A percentile compares a stretch with the other conserved stretches of the same genome.
Conservation (phyloP, 169 alveolate genomes). For the Plasmodium vinckei region DNA sequence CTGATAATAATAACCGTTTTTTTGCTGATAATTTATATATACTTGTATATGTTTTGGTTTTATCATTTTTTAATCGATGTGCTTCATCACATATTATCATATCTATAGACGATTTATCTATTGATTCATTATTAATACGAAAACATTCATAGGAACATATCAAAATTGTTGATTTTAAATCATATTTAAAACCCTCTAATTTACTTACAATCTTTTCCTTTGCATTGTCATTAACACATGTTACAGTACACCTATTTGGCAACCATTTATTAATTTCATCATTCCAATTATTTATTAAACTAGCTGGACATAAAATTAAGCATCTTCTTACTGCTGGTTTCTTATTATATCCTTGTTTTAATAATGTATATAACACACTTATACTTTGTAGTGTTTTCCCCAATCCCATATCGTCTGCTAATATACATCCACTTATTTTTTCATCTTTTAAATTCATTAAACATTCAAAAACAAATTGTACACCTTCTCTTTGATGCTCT, state of each 20-base stretch:
- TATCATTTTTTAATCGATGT: conserved; percentile 94
- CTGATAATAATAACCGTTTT: conserved; percentile 90
- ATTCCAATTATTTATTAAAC: conserved; percentile 94
- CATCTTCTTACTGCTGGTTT: conserved; percentile 91
- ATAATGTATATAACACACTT: conserved; percentile 91
- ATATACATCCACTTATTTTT: conserved; percentile 91
- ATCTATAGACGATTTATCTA: conserved; percentile 94
- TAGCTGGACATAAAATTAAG: conserved; percentile 94
- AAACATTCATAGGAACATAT: conserved; percentile 94
- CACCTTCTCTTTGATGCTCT: conserved; percentile 93
- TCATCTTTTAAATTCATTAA: conserved; percentile 92
- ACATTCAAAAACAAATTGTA: conserved; percentile 92
- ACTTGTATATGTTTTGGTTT: conserved; percentile 91
- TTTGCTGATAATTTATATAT: conserved; percentile 91
- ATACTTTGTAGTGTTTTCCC: conserved; percentile 93
- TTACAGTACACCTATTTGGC: conserved; percentile 89
- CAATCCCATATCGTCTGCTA: conserved; percentile 95
- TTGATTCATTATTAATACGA: conserved; percentile 87
- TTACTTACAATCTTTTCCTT: conserved; percentile 91
- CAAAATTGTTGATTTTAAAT: conserved; percentile 86
- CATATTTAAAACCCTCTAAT: conserved; percentile 91
- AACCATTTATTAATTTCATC: conserved; percentile 95
- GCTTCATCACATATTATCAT: conserved; percentile 97
- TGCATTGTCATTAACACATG: conserved; percentile 91
- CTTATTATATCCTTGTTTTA: conserved; percentile 89